These are phyloP conservation scores for Marasmius fiardii DNA, from an alignment of 1,284 basidiomycete genomes.

Conservation along the genomic window DNA sequence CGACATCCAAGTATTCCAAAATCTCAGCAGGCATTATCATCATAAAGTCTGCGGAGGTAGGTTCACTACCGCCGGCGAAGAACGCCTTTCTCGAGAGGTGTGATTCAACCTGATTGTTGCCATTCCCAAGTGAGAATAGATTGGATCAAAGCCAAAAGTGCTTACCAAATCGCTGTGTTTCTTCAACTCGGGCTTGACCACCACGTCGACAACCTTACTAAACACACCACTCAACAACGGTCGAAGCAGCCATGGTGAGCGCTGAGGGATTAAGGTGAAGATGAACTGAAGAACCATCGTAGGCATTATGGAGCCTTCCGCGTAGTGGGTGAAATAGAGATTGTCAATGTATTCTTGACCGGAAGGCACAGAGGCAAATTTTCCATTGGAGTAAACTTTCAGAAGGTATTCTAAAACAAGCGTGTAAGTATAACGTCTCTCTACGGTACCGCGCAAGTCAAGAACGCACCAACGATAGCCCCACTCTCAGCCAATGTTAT, in stretches of 20 bases:
- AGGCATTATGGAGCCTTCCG: constrained; percentile 40
- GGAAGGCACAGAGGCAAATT: constrained; percentile 9
- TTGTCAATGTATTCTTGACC: constrained; percentile 32
- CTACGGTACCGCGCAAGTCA: no score
- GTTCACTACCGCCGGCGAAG: constrained; percentile 8
- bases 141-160: no score
- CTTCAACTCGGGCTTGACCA: constrained; percentile 28
- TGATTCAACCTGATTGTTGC: constrained; percentile 9
- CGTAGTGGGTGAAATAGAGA: constrained; percentile 38
- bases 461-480: constrained; percentile 40
- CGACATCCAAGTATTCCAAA: not conserved
- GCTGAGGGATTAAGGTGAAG: constrained; percentile 28
- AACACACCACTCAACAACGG: constrained; percentile 30
- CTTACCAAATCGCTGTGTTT: no score
- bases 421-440: no score
- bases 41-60: constrained; percentile 9
- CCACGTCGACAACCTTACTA: constrained; percentile 20
- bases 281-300: constrained; percentile 30
- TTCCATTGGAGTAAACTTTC: constrained; percentile 26
- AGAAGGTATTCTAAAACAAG: no score
- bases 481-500: constrained; percentile 44
- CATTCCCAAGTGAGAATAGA: no score
- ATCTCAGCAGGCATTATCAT: constrained; percentile 6
- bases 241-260: constrained; percentile 33
- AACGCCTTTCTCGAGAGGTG: constrained; percentile 9